A percentile compares a stretch with the other conserved stretches of the same genome.
Evolutionary conservation across 1,139 yeast species (phyloP).

Genomic region (Geotrichum klebahnii): DNA sequence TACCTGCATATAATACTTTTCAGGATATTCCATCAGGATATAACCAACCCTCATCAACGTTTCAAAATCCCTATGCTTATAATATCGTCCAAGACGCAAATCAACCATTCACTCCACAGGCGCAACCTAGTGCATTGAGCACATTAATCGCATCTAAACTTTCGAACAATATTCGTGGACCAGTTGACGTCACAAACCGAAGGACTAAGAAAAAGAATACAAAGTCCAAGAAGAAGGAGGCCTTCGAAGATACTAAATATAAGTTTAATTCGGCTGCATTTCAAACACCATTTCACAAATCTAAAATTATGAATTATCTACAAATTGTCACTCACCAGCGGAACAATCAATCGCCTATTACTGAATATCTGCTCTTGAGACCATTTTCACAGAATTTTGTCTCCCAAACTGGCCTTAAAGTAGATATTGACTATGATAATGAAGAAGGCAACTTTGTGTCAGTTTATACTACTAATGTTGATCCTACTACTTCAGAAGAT

Average conservation of each 20-base stretch:
- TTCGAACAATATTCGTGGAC: neutral
- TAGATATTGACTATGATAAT: slow-evolving; percentile 8
- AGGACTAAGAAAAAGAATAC: neutral
- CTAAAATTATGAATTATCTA: slow-evolving; percentile 7
- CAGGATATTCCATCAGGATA: too few species aligned
- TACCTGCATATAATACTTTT: too few species aligned
- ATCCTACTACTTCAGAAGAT: slow-evolving; percentile 5
- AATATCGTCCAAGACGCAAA: neutral
- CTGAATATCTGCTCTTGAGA: slow-evolving; percentile 12
- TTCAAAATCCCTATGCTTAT: neutral
- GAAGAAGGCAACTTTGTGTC: neutral
- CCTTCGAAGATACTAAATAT: neutral
- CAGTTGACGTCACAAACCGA: slow-evolving; percentile 8
- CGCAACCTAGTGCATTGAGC: neutral
- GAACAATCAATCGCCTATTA: neutral
- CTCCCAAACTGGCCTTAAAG: slow-evolving; percentile 4
- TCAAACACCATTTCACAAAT: slow-evolving; percentile 8
- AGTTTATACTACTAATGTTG: neutral
- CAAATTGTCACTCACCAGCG: slow-evolving; percentile 15
- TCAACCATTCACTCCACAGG: neutral
- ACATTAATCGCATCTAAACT: neutral
- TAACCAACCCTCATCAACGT: neutral
- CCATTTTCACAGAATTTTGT: slow-evolving; percentile 10
- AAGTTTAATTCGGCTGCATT: slow-evolving; percentile 11
- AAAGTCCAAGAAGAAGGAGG: neutral